phyloP scores from a whole-genome alignment of 345 rosid species.

The Passiflora organensis region DNA sequence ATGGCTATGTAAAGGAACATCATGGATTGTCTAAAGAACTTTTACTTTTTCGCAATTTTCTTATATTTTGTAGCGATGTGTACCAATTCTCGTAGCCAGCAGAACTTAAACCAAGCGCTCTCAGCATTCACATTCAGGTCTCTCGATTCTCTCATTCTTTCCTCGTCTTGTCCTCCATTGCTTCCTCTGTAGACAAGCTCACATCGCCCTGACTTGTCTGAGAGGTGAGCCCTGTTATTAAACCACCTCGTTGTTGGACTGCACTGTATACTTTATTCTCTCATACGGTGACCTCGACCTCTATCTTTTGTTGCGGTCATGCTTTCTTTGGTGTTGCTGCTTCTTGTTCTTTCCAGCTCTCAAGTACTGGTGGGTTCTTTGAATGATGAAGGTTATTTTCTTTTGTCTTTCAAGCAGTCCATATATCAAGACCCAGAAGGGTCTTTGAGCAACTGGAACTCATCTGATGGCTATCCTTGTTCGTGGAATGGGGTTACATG shows the following conservation, averaged over 20 bases:
- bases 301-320: slow-evolving; percentile 1
- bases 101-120: slow-evolving; percentile 1
- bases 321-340: slow-evolving; percentile 16
- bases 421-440: slow-evolving; percentile 69
- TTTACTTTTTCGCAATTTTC: background rate
- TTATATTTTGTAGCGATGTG: background rate
- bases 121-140: background rate
- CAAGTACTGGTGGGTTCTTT: slow-evolving; percentile 13
- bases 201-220: background rate
- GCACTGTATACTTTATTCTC: background rate
- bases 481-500: slow-evolving; percentile 94
- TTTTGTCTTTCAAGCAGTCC: slow-evolving; percentile 67
- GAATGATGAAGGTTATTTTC: slow-evolving; percentile 64
- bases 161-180: slow-evolving; percentile 1
- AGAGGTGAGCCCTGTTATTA: slow-evolving; percentile 14
- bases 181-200: background rate
- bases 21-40: background rate
- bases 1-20: too few species aligned
- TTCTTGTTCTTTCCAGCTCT: slow-evolving; percentile 11
- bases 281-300: slow-evolving; percentile 1
- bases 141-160: background rate
- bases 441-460: slow-evolving; percentile 75
- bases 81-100: background rate
- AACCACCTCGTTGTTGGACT: background rate
- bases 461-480: slow-evolving; percentile 64